Conservation (phyloP, 805 yeast species). For the Kodamaea kaohsiungensis region DNA sequence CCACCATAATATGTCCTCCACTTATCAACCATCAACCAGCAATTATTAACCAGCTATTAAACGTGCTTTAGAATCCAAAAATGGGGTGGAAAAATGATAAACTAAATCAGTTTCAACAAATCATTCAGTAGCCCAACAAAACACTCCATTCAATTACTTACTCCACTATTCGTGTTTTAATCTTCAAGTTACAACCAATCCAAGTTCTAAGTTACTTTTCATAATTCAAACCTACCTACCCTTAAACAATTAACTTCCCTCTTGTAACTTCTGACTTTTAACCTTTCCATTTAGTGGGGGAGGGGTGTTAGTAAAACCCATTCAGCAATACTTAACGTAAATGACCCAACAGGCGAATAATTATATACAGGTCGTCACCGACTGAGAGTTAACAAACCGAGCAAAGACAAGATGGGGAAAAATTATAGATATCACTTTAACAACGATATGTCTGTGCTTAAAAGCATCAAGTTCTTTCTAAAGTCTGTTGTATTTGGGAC, state of each 20-base stretch:
- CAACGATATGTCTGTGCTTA: conserved; percentile 10
- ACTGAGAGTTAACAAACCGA: not conserved
- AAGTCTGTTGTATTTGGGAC: conserved; percentile 57
- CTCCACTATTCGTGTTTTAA: not conserved
- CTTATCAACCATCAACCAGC: too few relatives aligned
- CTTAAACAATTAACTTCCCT: too few relatives aligned
- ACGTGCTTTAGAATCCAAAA: not conserved
- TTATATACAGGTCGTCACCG: not conserved
- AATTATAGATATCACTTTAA: not conserved
- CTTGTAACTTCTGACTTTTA: too few relatives aligned
- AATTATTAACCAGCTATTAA: too few relatives aligned
- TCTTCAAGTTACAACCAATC: not conserved
- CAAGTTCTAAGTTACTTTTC: not conserved
- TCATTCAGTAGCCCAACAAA: not conserved
- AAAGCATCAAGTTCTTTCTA: conserved; percentile 48
- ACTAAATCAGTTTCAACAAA: not conserved
- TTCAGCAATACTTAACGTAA: not conserved
- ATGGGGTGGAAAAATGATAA: not conserved
- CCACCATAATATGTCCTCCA: too few relatives aligned
- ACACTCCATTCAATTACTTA: not conserved
- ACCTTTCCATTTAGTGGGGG: too few relatives aligned
- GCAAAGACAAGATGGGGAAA: not conserved
- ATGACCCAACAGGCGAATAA: not conserved
- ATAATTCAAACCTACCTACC: too few relatives aligned
- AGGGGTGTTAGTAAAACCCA: not conserved